Percentiles rank a stretch among this genome's conserved stretches.
Conservation (phyloP, 2,329 filamentous ascomycete genomes). For the Corinectria fuckeliana region DNA sequence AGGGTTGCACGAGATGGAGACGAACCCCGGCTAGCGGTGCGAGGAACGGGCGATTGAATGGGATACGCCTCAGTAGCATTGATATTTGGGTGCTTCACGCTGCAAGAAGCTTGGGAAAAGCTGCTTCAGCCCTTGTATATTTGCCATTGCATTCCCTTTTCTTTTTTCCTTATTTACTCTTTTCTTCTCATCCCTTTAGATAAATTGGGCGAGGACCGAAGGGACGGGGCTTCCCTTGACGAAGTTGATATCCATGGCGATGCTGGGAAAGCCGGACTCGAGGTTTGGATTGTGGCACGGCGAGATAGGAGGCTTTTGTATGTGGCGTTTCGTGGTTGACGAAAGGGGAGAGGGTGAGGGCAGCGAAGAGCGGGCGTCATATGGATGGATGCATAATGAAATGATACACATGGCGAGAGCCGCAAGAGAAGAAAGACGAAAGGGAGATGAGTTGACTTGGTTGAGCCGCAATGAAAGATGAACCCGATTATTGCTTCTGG, state of each 20-base stretch:
- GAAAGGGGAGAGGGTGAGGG: neutral
- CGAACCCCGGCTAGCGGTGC: constrained; percentile 2
- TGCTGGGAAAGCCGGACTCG: neutral
- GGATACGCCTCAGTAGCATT: neutral
- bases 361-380: neutral
- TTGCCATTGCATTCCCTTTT: neutral
- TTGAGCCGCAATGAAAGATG: constrained; percentile 10
- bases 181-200: constrained; percentile 11
- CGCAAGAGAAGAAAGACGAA: neutral
- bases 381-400: constrained; percentile 16
- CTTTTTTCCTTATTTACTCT: neutral
- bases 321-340: constrained; percentile 17
- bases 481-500: neutral
- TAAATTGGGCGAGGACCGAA: neutral
- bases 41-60: neutral
- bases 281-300: neutral
- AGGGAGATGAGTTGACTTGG: neutral
- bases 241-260: constrained; percentile 13
- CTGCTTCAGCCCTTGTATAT: constrained; percentile 7
- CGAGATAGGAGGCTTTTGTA: constrained; percentile 3
- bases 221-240: neutral
- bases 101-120: neutral
- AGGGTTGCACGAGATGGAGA: constrained; percentile 1
- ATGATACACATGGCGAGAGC: constrained; percentile 7
- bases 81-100: constrained; percentile 2